Percentiles rank a stretch among this genome's conserved stretches.
Conservation (phyloP, 768 basidiomycete genomes). For the Boletus edulis region DNA sequence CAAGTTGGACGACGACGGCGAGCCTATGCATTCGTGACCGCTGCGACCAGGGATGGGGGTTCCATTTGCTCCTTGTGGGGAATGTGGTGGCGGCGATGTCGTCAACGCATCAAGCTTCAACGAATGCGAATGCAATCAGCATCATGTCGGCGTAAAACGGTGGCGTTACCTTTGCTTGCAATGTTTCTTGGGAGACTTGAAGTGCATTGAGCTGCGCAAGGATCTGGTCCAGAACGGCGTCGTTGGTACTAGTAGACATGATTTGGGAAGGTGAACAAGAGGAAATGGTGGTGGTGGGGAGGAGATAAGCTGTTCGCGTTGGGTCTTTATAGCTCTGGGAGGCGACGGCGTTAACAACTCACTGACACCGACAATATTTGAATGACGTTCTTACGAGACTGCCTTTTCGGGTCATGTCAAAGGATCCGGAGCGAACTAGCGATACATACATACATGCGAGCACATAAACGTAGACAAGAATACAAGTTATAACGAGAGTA, state of each 20-base stretch:
- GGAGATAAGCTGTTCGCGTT: slow-evolving; percentile 1
- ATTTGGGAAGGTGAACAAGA: background rate
- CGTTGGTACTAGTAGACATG: slow-evolving; percentile 34
- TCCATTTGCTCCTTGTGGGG: slow-evolving; percentile 24
- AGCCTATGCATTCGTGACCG: slow-evolving; percentile 9
- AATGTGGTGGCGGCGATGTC: slow-evolving; percentile 22
- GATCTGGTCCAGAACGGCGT: slow-evolving; percentile 70
- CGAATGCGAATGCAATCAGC: background rate
- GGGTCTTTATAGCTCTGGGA: background rate
- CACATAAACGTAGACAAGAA: too few species aligned
- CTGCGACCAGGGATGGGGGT: slow-evolving; percentile 27
- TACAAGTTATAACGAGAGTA: background rate
- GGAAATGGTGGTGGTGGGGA: slow-evolving; percentile 8
- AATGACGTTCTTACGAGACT: background rate
- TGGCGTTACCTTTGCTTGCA: slow-evolving; percentile 68
- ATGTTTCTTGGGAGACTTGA: slow-evolving; percentile 70
- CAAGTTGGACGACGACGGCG: slow-evolving; percentile 24
- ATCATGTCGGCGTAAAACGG: background rate
- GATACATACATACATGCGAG: too few species aligned
- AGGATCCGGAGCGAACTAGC: background rate
- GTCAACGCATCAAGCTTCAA: slow-evolving; percentile 53
- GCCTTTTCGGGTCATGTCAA: background rate
- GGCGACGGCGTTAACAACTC: background rate
- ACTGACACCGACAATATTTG: background rate
- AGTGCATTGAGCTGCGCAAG: slow-evolving; percentile 67